Conservation (phyloP, 2,329 filamentous ascomycete genomes). For the Chalaropsis ovoidea region DNA sequence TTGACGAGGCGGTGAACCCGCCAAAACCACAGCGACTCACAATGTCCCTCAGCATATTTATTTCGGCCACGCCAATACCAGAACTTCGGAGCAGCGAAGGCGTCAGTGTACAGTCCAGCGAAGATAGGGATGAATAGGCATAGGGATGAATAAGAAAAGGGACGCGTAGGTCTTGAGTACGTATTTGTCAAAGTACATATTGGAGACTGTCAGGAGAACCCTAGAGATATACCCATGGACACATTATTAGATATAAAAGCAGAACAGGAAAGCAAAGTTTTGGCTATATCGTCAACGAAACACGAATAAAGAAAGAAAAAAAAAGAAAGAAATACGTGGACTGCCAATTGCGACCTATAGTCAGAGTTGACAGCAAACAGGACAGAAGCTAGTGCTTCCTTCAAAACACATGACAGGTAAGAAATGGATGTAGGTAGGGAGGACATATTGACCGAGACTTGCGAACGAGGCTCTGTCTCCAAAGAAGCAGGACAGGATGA, state of each 20-base stretch:
- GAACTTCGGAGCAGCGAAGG: slow-evolving; percentile 44
- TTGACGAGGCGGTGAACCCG: slow-evolving; percentile 45
- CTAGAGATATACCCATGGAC: slow-evolving; percentile 4
- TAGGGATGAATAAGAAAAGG: slow-evolving; percentile 22
- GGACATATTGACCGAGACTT: background rate
- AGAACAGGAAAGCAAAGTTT: background rate
- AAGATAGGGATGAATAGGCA: slow-evolving; percentile 29
- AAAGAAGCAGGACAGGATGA: background rate
- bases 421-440: background rate
- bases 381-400: background rate
- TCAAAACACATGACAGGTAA: background rate
- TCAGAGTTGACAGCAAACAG: background rate
- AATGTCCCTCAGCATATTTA: slow-evolving; percentile 50
- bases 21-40: slow-evolving; percentile 38
- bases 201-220: background rate
- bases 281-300: slow-evolving; percentile 13
- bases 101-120: slow-evolving; percentile 41
- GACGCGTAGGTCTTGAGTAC: background rate
- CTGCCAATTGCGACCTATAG: background rate
- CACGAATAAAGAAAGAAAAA: background rate
- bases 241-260: slow-evolving; percentile 4
- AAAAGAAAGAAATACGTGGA: background rate
- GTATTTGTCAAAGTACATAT: background rate
- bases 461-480: background rate
- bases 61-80: slow-evolving; percentile 45